These are phyloP conservation scores for Lachnellula hyalina DNA, from an alignment of 2,329 filamentous ascomycete genomes.

Conservation along the genomic window DNA sequence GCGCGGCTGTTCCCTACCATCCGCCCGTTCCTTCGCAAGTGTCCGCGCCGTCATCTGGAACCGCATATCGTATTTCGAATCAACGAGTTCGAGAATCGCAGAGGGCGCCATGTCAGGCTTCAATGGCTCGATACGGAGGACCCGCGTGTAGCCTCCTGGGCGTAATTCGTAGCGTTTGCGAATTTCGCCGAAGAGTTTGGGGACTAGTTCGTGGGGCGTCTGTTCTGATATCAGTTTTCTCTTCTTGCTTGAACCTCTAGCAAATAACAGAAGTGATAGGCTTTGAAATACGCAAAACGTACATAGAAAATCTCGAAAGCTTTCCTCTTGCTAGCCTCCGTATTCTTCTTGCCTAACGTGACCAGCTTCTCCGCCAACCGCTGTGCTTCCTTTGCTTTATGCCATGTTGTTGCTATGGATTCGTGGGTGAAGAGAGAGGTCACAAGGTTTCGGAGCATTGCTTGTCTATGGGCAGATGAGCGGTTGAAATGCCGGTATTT, in stretches of 20 bases:
- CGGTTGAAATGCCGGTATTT: conserved; percentile 89
- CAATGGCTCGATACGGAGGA: conserved; percentile 84
- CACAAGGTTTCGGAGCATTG: conserved; percentile 90
- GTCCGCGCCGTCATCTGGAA: conserved; percentile 90
- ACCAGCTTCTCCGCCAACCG: conserved; percentile 90
- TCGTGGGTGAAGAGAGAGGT: conserved; percentile 92
- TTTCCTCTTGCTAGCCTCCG: conserved; percentile 68
- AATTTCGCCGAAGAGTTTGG: conserved; percentile 84
- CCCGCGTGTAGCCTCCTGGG: conserved; percentile 90
- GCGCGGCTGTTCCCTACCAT: conserved; percentile 52
- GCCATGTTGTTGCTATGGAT: conserved; percentile 89
- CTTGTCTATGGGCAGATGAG: conserved; percentile 79
- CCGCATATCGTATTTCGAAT: conserved; percentile 88
- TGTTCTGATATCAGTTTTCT: conserved; percentile 31
- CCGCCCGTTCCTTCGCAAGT: conserved; percentile 57
- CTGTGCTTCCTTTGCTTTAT: conserved; percentile 96
- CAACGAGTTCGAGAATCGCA: conserved; percentile 90
- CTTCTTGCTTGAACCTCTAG: not conserved
- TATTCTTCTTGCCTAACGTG: conserved; percentile 89
- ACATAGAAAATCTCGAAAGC: conserved; percentile 85
- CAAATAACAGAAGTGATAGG: not conserved
- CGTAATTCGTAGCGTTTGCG: conserved; percentile 71
- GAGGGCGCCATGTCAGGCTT: conserved; percentile 82
- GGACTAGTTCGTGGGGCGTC: conserved; percentile 65
- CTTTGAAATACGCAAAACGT: conserved; percentile 34